Evolutionary conservation across 371 early-diverging fungal genomes (phyloP).

Genomic region (Funneliformis caledonium): DNA sequence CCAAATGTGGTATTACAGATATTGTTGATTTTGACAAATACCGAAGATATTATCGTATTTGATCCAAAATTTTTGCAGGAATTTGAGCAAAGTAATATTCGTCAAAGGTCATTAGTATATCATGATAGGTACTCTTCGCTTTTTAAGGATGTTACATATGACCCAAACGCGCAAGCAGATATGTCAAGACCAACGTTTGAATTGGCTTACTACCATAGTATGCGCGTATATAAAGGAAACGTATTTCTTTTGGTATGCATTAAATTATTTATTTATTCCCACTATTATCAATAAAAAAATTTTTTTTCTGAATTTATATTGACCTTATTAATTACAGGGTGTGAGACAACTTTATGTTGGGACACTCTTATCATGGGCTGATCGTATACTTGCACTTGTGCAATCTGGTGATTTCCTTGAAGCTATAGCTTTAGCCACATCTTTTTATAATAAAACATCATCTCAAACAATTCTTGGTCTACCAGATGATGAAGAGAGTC

Average conservation of each 20-base stretch:
- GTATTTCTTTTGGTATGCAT: slow-evolving; percentile 66
- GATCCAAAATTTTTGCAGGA: slow-evolving; percentile 67
- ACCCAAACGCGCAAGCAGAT: slow-evolving; percentile 32
- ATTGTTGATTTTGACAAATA: slow-evolving; percentile 63
- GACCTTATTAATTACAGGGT: slow-evolving; percentile 55
- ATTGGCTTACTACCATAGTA: slow-evolving; percentile 74
- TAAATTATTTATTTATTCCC: not conserved
- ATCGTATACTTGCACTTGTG: slow-evolving; percentile 72
- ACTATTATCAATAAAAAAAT: not conserved
- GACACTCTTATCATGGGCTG: slow-evolving; percentile 75
- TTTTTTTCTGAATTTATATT: not conserved
- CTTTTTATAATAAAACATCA: slow-evolving; percentile 67
- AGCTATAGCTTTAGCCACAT: slow-evolving; percentile 69
- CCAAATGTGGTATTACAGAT: slow-evolving; percentile 50
- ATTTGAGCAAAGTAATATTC: slow-evolving; percentile 64
- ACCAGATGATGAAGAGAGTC: slow-evolving; percentile 64
- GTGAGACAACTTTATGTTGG: slow-evolving; percentile 67
- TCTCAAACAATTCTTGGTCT: slow-evolving; percentile 72
- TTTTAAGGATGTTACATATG: slow-evolving; percentile 32
- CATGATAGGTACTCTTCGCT: slow-evolving; percentile 63
- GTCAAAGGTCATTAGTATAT: slow-evolving; percentile 62
- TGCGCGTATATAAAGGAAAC: slow-evolving; percentile 70
- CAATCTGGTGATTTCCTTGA: slow-evolving; percentile 74
- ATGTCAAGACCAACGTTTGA: slow-evolving; percentile 50
- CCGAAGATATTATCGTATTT: slow-evolving; percentile 73